Evolutionary conservation across 306 rosid genomes (phyloP).

Genomic region (Dryas octopetala): DNA sequence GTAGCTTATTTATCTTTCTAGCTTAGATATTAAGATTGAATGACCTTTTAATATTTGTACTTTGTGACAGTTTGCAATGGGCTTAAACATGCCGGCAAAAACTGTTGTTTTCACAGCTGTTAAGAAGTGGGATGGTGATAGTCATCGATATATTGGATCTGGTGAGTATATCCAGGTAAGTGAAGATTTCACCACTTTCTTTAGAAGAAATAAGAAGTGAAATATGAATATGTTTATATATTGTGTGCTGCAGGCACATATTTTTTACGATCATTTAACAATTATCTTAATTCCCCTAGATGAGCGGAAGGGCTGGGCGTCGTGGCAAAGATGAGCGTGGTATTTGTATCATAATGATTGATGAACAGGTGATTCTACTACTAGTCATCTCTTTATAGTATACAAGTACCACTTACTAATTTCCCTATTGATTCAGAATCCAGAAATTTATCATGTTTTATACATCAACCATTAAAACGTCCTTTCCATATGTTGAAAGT

Average conservation of each 20-base stretch:
- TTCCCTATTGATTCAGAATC: not conserved
- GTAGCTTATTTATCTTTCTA: slow-evolving; percentile 20
- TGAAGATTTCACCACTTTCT: slow-evolving; percentile 23
- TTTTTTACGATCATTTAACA: not conserved
- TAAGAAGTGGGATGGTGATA: slow-evolving; percentile 99
- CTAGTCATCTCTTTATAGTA: slow-evolving; percentile 6
- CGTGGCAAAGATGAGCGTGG: slow-evolving; percentile 99
- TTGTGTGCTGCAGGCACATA: not conserved
- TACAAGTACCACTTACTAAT: slow-evolving; percentile 4
- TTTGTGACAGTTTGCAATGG: slow-evolving; percentile 92
- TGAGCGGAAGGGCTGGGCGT: slow-evolving; percentile 99
- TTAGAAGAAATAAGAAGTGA: not conserved
- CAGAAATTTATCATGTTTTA: not conserved
- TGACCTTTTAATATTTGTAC: slow-evolving; percentile 9
- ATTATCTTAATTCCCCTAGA: slow-evolving; percentile 34
- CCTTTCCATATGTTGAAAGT: not conserved
- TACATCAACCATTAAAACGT: not conserved
- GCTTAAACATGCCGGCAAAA: slow-evolving; percentile 98
- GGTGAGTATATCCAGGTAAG: slow-evolving; percentile 99
- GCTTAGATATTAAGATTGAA: slow-evolving; percentile 13
- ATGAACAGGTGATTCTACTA: slow-evolving; percentile 72
- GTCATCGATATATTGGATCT: slow-evolving; percentile 92
- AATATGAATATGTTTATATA: not conserved
- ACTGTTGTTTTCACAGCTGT: slow-evolving; percentile 96
- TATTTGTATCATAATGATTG: slow-evolving; percentile 92